Percentiles rank a stretch among this genome's conserved stretches.
These are phyloP conservation scores for Ochetophila trinervis DNA, from an alignment of 306 rosid genomes.

Conservation along the genomic window DNA sequence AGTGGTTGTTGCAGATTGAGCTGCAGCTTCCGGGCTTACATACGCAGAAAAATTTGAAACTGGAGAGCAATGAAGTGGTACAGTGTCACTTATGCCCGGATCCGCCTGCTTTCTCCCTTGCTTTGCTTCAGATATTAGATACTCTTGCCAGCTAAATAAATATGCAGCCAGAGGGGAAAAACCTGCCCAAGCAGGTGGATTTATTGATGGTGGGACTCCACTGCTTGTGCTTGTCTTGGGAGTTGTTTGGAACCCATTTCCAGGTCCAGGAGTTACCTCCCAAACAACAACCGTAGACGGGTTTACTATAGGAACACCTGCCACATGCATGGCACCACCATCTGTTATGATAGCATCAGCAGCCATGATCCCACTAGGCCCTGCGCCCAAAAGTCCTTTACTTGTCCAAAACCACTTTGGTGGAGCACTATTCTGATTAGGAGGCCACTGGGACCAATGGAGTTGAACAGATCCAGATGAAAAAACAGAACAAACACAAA, in stretches of 20 bases:
- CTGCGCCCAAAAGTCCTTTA: conserved; percentile 95
- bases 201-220: conserved; percentile 70
- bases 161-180: conserved; percentile 92
- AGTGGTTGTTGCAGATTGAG: conserved; percentile 96
- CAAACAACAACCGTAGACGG: conserved; percentile 98
- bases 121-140: conserved; percentile 67
- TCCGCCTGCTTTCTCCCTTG: conserved; percentile 76
- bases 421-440: conserved; percentile 57
- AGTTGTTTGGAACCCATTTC: conserved; percentile 81
- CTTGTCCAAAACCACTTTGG: conserved; percentile 96
- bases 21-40: conserved; percentile 95
- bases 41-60: conserved; percentile 98
- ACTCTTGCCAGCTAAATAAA: conserved; percentile 94
- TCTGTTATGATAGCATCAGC: conserved; percentile 98
- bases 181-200: conserved; percentile 79
- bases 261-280: conserved; percentile 99
- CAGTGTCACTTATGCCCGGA: conserved; percentile 54
- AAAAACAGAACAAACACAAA: conserved; percentile 89
- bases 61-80: conserved; percentile 88
- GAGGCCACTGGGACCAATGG: conserved; percentile 98
- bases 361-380: conserved; percentile 99
- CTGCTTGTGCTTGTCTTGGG: conserved; percentile 65
- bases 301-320: conserved; percentile 96
- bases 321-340: conserved; percentile 97
- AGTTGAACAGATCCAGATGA: conserved; percentile 98